These are phyloP conservation scores for Penicillium verhagenii DNA, from an alignment of 495 filamentous ascomycete species.

Conservation along the genomic window DNA sequence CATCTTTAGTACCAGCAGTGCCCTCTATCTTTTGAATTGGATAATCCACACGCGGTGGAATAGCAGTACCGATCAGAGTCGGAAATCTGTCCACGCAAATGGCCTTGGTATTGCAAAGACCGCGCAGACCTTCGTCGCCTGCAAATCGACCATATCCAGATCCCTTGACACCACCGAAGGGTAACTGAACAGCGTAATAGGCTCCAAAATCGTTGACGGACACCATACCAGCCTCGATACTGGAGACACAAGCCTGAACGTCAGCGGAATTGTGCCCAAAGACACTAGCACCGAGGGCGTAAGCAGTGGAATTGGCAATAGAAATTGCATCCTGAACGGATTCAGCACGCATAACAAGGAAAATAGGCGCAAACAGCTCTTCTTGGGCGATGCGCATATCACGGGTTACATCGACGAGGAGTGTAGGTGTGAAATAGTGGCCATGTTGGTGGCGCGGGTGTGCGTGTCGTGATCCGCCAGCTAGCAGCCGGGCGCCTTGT, in stretches of 20 bases:
- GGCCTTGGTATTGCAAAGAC: conserved; percentile 81
- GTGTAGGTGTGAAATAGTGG: conserved; percentile 88
- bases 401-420: conserved; percentile 78
- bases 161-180: conserved; percentile 84
- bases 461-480: conserved; percentile 67
- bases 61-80: conserved; percentile 60
- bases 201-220: conserved; percentile 91
- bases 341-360: conserved; percentile 72
- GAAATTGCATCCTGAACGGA: conserved; percentile 59
- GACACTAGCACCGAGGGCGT: conserved; percentile 78
- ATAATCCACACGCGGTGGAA: conserved; percentile 77
- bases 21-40: conserved; percentile 58
- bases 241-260: conserved; percentile 59
- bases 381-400: conserved; percentile 82
- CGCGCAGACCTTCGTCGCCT: conserved; percentile 82
- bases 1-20: conserved; percentile 46
- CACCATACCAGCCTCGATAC: conserved; percentile 83
- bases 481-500: conserved; percentile 75
- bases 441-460: conserved; percentile 73
- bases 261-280: conserved; percentile 59
- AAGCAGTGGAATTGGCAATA: conserved; percentile 74
- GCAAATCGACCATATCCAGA: conserved; percentile 94
- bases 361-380: conserved; percentile 91
- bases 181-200: conserved; percentile 88
- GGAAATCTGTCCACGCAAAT: conserved; percentile 74